Percentiles rank a stretch among this genome's conserved stretches.
phyloP scores from a whole-genome alignment of 1,284 basidiomycete species.

The Agaricales sp. region DNA sequence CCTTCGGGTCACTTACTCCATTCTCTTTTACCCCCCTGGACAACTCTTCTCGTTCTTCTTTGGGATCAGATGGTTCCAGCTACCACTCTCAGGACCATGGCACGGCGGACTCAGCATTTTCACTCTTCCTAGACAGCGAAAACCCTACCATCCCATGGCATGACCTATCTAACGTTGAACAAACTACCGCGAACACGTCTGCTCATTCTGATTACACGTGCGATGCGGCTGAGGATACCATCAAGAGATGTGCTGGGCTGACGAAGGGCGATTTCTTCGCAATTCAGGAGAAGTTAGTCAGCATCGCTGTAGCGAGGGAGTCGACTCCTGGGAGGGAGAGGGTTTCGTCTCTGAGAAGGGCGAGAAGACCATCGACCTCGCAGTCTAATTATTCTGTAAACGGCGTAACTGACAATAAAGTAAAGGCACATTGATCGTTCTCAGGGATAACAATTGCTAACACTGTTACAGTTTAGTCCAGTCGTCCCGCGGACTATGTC shows the following conservation, averaged over 20 bases:
- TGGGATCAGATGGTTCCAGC: constrained; percentile 71
- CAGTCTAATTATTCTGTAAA: constrained; percentile 61
- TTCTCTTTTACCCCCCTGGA: constrained; percentile 55
- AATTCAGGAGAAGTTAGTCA: constrained; percentile 65
- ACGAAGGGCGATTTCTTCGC: constrained; percentile 55
- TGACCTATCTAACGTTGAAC: constrained; percentile 35
- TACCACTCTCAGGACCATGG: constrained; percentile 71
- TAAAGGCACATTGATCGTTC: constrained; percentile 16
- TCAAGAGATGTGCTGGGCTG: constrained; percentile 53
- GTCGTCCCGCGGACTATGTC: constrained; percentile 58
- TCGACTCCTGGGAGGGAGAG: constrained; percentile 45
- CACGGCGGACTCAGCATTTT: constrained; percentile 38
- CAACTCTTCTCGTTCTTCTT: constrained; percentile 67
- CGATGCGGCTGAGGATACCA: constrained; percentile 49
- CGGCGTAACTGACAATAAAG: constrained; percentile 34
- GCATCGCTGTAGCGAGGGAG: constrained; percentile 45
- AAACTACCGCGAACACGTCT: constrained; percentile 34
- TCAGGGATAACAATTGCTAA: background rate
- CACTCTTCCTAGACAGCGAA: constrained; percentile 39
- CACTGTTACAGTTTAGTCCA: constrained; percentile 33
- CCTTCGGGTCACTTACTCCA: constrained; percentile 39
- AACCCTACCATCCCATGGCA: constrained; percentile 47
- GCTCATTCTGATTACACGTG: constrained; percentile 38
- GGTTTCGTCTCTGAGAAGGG: constrained; percentile 45
- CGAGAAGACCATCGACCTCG: constrained; percentile 65